phyloP scores from a whole-genome alignment of 2,329 filamentous ascomycete genomes.

The Fusarium lateritium region DNA sequence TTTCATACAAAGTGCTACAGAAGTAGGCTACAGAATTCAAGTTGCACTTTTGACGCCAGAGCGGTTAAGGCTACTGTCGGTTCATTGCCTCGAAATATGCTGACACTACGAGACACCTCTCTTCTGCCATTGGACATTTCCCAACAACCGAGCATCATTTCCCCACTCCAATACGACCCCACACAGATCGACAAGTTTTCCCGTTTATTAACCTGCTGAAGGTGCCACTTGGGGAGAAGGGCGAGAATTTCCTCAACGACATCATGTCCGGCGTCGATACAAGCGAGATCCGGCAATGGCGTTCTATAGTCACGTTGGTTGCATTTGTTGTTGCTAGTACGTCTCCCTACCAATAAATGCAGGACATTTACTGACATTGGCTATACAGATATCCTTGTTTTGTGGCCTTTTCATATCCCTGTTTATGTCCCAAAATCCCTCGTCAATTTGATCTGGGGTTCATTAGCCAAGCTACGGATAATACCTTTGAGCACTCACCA shows the following conservation, averaged over 20 bases:
- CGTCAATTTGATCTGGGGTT: conserved; percentile 60
- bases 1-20: neutral
- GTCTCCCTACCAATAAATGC: conserved; percentile 51
- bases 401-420: conserved; percentile 78
- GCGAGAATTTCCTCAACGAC: neutral
- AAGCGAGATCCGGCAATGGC: conserved; percentile 71
- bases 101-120: neutral
- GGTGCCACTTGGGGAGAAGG: neutral
- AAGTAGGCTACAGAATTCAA: neutral
- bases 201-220: neutral
- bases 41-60: neutral
- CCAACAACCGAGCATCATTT: neutral
- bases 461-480: conserved; percentile 60
- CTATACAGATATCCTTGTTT: conserved; percentile 73
- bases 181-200: conserved; percentile 11
- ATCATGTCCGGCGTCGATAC: conserved; percentile 41
- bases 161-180: neutral
- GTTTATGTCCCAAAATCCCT: conserved; percentile 70
- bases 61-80: conserved; percentile 10
- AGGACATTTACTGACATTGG: conserved; percentile 3
- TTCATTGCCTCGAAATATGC: conserved; percentile 4
- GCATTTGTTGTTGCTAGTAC: conserved; percentile 79
- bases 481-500: conserved; percentile 60
- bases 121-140: conserved; percentile 1
- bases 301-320: conserved; percentile 78